Conservation (phyloP, 2,329 filamentous ascomycete genomes). For the Myriangium duriaei region DNA sequence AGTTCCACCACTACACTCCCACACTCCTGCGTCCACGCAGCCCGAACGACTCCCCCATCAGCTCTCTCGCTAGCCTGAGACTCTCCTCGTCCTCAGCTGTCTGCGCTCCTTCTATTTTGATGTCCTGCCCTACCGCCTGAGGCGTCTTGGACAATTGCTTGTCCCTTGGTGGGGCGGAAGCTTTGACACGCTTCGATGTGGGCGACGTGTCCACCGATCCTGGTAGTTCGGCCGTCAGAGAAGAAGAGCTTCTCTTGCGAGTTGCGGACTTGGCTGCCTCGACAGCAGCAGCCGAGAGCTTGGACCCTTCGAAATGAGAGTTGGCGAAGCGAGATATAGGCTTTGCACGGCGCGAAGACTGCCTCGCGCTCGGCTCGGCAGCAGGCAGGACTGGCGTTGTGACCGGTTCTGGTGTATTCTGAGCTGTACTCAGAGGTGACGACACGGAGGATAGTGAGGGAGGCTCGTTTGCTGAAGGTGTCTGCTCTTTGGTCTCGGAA, state of each 20-base stretch:
- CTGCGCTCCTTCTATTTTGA: slow-evolving; percentile 12
- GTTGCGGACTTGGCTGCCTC: slow-evolving; percentile 8
- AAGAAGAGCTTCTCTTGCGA: slow-evolving; percentile 2
- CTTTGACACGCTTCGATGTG: slow-evolving; percentile 14
- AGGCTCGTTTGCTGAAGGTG: slow-evolving; percentile 8
- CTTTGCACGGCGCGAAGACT: slow-evolving; percentile 12
- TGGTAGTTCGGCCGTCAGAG: slow-evolving; percentile 11
- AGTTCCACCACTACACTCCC: no score
- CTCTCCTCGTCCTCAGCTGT: slow-evolving; percentile 16
- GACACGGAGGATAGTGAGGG: slow-evolving; percentile 9
- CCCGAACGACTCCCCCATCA: slow-evolving; percentile 22
- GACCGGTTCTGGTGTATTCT: slow-evolving; percentile 6
- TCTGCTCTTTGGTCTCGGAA: neutral
- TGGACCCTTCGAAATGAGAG: slow-evolving; percentile 1
- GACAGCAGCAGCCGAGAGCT: slow-evolving; percentile 6
- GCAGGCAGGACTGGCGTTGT: neutral
- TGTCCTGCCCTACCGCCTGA: slow-evolving; percentile 13
- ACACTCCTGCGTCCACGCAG: slow-evolving; percentile 15
- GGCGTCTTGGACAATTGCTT: slow-evolving; percentile 21
- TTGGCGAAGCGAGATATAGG: slow-evolving; percentile 13
- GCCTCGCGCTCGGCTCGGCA: slow-evolving; percentile 7
- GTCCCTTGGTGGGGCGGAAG: neutral
- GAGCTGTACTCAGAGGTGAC: slow-evolving; percentile 7
- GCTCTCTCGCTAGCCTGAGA: slow-evolving; percentile 20
- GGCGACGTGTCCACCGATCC: slow-evolving; percentile 7